Percentiles rank a stretch among this genome's conserved stretches.
phyloP scores from a whole-genome alignment of 2,329 filamentous ascomycete species.

The Colletotrichum sp. region DNA sequence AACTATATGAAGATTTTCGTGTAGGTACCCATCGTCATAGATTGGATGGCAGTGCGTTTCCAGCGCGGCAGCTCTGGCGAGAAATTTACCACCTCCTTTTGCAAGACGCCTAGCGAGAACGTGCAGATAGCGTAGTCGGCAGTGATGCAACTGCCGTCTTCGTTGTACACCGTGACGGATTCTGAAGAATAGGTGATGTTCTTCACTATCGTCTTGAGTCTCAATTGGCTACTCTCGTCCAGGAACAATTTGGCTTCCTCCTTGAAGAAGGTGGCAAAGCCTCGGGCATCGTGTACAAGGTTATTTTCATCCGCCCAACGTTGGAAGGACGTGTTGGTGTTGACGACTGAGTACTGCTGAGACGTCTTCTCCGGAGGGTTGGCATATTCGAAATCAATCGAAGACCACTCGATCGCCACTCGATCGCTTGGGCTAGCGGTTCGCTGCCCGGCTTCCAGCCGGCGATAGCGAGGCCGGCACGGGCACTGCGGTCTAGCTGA shows the following conservation, averaged over 20 bases:
- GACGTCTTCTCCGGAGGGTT: slow-evolving; percentile 62
- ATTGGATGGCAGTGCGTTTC: slow-evolving; percentile 69
- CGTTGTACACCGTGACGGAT: slow-evolving; percentile 57
- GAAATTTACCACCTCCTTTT: slow-evolving; percentile 65
- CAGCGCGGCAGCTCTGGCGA: slow-evolving; percentile 63
- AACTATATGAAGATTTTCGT: slow-evolving; percentile 78
- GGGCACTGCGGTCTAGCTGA: slow-evolving; percentile 65
- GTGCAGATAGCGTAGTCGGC: slow-evolving; percentile 70
- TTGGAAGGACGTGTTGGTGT: slow-evolving; percentile 66
- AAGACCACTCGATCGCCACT: slow-evolving; percentile 71
- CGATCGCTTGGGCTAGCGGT: slow-evolving; percentile 61
- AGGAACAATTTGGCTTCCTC: slow-evolving; percentile 65
- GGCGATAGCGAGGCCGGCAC: slow-evolving; percentile 62
- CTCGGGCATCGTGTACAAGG: slow-evolving; percentile 65
- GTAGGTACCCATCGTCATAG: slow-evolving; percentile 73
- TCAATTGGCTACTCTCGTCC: slow-evolving; percentile 53
- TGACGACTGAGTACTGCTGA: slow-evolving; percentile 59
- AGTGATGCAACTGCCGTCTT: slow-evolving; percentile 60
- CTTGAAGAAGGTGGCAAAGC: slow-evolving; percentile 63
- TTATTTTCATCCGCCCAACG: slow-evolving; percentile 68
- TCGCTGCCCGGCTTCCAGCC: slow-evolving; percentile 67
- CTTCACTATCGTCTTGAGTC: slow-evolving; percentile 63
- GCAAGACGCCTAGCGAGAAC: slow-evolving; percentile 72
- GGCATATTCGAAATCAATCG: slow-evolving; percentile 63
- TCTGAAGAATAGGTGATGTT: slow-evolving; percentile 56